A percentile compares a stretch with the other conserved stretches of the same genome.
These are phyloP conservation scores for Saccharomyces paradoxus DNA, from an alignment of 805 yeast genomes.

Conservation along the genomic window DNA sequence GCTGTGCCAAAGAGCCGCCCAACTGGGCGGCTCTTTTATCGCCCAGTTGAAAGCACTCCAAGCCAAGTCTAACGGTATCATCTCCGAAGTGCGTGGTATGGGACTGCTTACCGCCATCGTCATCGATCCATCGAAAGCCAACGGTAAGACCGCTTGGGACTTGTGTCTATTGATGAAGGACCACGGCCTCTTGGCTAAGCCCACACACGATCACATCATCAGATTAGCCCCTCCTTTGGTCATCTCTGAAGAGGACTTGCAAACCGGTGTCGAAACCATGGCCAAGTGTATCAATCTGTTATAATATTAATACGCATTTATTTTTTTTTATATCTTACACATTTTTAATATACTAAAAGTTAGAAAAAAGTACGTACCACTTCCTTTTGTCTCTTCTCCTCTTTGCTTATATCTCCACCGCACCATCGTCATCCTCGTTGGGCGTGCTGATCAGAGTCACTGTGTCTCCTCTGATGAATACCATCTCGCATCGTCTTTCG, in stretches of 20 bases:
- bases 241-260: conserved; percentile 76
- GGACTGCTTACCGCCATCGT: conserved; percentile 89
- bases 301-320: neutral
- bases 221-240: conserved; percentile 95
- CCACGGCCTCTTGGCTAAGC: conserved; percentile 86
- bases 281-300: conserved; percentile 34
- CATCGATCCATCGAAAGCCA: conserved; percentile 72
- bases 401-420: neutral
- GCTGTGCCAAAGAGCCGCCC: conserved; percentile 67
- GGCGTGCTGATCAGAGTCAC: conserved; percentile 72
- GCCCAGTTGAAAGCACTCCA: conserved; percentile 47
- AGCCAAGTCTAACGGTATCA: conserved; percentile 44
- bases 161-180: conserved; percentile 83
- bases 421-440: conserved; percentile 19
- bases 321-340: neutral
- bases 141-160: conserved; percentile 94
- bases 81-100: conserved; percentile 64
- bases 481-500: conserved; percentile 68
- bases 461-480: conserved; percentile 95
- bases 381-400: neutral
- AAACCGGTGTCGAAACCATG: conserved; percentile 73
- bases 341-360: neutral
- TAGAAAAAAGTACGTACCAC: neutral
- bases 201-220: conserved; percentile 91
- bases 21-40: conserved; percentile 63